Evolutionary conservation across 768 basidiomycete species (phyloP), one percentile per base, ranked within the genome.

Genomic region (Amanita exitialis): DNA sequence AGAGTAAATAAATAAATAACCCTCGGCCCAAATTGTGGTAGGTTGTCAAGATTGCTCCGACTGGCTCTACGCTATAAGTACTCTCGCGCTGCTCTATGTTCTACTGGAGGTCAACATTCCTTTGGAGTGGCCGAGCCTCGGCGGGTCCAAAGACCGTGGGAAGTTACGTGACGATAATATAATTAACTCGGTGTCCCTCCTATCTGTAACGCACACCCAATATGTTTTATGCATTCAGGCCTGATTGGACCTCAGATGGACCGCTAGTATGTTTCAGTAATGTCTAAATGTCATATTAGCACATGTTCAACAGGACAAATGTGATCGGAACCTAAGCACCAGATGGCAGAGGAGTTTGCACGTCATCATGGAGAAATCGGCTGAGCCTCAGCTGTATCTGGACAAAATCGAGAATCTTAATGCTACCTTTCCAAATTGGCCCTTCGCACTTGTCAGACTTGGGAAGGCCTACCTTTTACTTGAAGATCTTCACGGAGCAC

Each of bases 401-500:
- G 27, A 28, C 13, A 44, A 44, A 44, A 44, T 44, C 6, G 43
- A 44, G 43, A 28, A 44, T 16, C 43, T 44, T 23, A 44, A 25
- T 44, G 27, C 21, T 28, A 25, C 43, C 21, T 44, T 23, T 15
- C 43, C 43, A 25, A 21, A 44, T 25, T 44, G 43, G 43, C 43
- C 43, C 25, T 44, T 25, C 25, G 43, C 43, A 15, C 16, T 44
- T 28, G 43, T 15, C 43, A 44, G 43, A 44, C 43, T 44, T 28
- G 20, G 43, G 43, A 25, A 44, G 15, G 43, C 43, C 25, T 44
- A 44, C 43, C 43, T 44, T 13, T 44, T 44, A 44, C 43, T 44
- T 12, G 43, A 44, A 44, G 43, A 44, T 44, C 6, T 44, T 44
- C 43, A 44, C 43, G 43, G 43, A 28, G 43, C 43, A n/a, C 25